Evolutionary conservation across 2,329 filamentous ascomycete genomes (phyloP), one percentile per base, ranked within the genome.

Genomic region (Diaporthe sp.): DNA sequence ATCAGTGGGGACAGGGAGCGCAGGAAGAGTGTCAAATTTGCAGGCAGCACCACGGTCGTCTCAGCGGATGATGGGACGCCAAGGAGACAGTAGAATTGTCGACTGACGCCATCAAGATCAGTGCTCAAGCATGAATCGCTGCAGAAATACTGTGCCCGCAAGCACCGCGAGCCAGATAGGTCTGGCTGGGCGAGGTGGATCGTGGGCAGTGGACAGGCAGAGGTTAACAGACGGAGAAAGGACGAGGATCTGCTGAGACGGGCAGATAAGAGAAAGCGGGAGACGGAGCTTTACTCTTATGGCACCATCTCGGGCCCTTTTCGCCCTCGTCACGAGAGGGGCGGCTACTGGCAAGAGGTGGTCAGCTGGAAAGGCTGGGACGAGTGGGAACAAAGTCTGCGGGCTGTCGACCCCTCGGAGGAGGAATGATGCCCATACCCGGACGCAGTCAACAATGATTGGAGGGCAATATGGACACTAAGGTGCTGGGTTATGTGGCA

Each of bases 1-100:
- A 81, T 81, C 2, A 81, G 80, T 1, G 72, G 77, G 0, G 88
- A 89, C 62, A 82, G 89, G 75, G 91, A 92, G 80, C 85, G 90
- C 77, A 86, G 90, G 80, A 92, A 92, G 86, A 92, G 90, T 77
- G 91, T 93, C 79, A 93, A 92, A 84, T 91, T 92, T 82, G 88
- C 87, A 3, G 85, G 85, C 58, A 84, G 70, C 31, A 46, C 71
- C n/a, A 75, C 73, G n/a, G 75, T 74, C 9, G 67, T 72, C 37
- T 46, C 71, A 46, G 71, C 59, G 2, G 71, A 73, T 42, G 51
- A 61, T 37, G 51, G 19, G 3, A 44, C 37, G 28, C 28, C 71
- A 55, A 65, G 71, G 49, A 65, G 59, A 42, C 71, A 65, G 31
- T 73, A 73, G 71, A 31, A 73, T 44, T 73, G 58, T 51, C 49